A percentile compares a stretch with the other conserved stretches of the same genome.
Evolutionary conservation across 169 alveolate genomes (phyloP).

Genomic region (Plasmodium fragile): DNA sequence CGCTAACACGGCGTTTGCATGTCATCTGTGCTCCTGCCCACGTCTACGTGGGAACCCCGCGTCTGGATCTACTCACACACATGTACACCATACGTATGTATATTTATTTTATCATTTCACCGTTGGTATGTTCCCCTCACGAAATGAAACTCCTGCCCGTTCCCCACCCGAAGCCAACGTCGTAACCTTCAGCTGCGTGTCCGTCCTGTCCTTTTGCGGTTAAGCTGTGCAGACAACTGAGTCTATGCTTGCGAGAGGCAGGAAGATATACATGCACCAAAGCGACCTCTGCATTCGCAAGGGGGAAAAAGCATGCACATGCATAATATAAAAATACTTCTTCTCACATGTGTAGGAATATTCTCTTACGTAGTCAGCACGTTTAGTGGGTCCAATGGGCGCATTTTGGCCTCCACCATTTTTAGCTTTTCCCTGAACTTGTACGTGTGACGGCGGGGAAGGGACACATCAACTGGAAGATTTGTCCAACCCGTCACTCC

Average conservation of each 20-base stretch:
- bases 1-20: background rate
- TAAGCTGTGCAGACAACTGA: background rate
- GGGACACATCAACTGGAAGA: background rate
- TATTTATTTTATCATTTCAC: background rate
- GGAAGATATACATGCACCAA: background rate
- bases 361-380: slow-evolving; percentile 32
- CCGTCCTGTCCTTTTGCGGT: slow-evolving; percentile 61
- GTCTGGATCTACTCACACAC: background rate
- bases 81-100: slow-evolving; percentile 10
- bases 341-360: slow-evolving; percentile 26
- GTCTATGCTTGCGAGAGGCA: background rate
- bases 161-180: slow-evolving; percentile 21
- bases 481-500: background rate
- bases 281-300: background rate
- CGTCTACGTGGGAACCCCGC: background rate
- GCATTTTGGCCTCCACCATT: slow-evolving; percentile 14
- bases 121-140: background rate
- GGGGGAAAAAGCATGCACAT: background rate
- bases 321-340: background rate
- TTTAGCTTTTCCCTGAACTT: slow-evolving; percentile 54
- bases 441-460: slow-evolving; percentile 11
- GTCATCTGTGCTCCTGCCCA: background rate
- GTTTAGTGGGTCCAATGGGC: slow-evolving; percentile 9
- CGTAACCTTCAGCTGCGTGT: slow-evolving; percentile 38
- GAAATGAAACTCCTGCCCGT: background rate